Evolutionary conservation across 1,284 basidiomycete genomes (phyloP).

Genomic region (Fomitopsis betulina): DNA sequence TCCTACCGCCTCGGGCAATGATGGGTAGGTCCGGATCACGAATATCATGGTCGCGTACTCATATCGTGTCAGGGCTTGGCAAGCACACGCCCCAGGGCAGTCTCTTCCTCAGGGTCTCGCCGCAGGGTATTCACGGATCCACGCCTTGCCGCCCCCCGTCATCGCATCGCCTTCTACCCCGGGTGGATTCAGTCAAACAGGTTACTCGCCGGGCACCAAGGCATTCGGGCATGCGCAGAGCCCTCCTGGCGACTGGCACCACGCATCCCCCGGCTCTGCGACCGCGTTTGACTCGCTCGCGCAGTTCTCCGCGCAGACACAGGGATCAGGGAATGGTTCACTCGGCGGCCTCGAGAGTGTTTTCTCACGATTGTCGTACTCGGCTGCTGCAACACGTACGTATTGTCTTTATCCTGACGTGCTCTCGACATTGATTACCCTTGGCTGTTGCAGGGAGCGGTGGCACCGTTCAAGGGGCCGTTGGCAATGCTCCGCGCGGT

Average conservation of each 20-base stretch:
- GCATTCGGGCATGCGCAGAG: constrained; percentile 21
- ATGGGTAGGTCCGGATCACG: constrained; percentile 24
- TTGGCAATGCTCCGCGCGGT: constrained; percentile 30
- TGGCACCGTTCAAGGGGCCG: constrained; percentile 13
- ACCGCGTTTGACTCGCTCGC: constrained; percentile 25
- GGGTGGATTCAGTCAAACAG: constrained; percentile 26
- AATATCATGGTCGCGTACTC: constrained; percentile 39
- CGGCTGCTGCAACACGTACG: constrained; percentile 26
- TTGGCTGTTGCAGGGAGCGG: constrained; percentile 6
- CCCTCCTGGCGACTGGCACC: constrained; percentile 28
- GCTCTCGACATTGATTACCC: not conserved
- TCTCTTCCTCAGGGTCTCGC: constrained; percentile 85
- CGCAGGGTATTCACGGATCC: constrained; percentile 81
- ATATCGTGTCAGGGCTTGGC: constrained; percentile 63
- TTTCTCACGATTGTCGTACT: constrained; percentile 29
- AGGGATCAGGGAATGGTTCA: constrained; percentile 3
- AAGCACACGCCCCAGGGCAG: constrained; percentile 80
- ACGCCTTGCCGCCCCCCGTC: constrained; percentile 56
- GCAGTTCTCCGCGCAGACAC: constrained; percentile 1
- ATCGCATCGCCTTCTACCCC: constrained; percentile 38
- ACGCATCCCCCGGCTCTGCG: constrained; percentile 23
- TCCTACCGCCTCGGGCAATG: constrained; percentile 22
- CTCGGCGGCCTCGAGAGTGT: constrained; percentile 25
- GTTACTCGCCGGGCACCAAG: constrained; percentile 24
- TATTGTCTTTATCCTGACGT: constrained; percentile 6